These are phyloP conservation scores for Pilobolus umbonatus DNA, from an alignment of 192 early-diverging fungal genomes.

Conservation along the genomic window DNA sequence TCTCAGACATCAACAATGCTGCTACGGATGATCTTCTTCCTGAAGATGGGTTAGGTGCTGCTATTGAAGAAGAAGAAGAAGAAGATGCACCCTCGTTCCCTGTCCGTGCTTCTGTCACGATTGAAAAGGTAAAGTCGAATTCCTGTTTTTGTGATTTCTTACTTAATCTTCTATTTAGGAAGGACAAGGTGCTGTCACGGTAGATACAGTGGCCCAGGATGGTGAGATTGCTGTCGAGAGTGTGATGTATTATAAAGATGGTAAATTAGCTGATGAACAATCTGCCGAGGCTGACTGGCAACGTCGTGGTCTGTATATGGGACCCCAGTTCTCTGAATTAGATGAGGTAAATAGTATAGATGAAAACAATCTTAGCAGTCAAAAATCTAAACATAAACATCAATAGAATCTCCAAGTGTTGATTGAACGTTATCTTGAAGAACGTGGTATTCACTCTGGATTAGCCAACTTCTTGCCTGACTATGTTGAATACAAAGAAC, in stretches of 20 bases:
- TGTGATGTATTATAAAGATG: conserved; percentile 65
- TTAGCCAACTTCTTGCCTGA: conserved; percentile 81
- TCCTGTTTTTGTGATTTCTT: neutral
- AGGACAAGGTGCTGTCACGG: conserved; percentile 68
- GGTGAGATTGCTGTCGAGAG: conserved; percentile 82
- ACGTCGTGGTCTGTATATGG: conserved; percentile 80
- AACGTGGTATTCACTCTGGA: conserved; percentile 78
- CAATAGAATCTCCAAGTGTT: conserved; percentile 56
- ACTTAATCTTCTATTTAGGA: conserved; percentile 33
- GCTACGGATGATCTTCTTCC: conserved; percentile 59
- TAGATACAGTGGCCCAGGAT: conserved; percentile 80
- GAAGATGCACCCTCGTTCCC: conserved; percentile 62
- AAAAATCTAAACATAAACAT: neutral
- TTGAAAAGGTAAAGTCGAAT: conserved; percentile 59
- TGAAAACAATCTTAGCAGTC: neutral
- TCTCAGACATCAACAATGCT: conserved; percentile 79
- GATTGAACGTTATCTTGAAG: conserved; percentile 76
- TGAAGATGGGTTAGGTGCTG: conserved; percentile 52
- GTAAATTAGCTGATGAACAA: conserved; percentile 54
- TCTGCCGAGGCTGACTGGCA: conserved; percentile 86
- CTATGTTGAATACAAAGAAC: conserved; percentile 93
- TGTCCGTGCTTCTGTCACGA: conserved; percentile 73
- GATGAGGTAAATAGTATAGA: conserved; percentile 54
- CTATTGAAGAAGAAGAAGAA: conserved; percentile 55
- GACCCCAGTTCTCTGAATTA: conserved; percentile 88